A percentile compares a stretch with the other conserved stretches of the same genome.
These are phyloP conservation scores for Penicillium soppii DNA, from an alignment of 495 filamentous ascomycete genomes.

Conservation along the genomic window DNA sequence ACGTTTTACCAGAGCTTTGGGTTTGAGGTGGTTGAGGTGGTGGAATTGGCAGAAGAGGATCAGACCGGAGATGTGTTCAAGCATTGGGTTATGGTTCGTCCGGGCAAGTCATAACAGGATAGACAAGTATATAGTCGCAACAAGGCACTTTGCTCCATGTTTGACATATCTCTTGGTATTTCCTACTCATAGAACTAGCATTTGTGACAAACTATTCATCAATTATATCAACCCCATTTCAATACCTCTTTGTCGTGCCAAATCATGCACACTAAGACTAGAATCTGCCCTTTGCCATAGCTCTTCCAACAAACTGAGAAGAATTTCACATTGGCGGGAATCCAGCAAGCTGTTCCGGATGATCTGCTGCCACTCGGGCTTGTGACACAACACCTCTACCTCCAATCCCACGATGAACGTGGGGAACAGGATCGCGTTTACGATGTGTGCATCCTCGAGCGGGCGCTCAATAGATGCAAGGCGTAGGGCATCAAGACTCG, in stretches of 20 bases:
- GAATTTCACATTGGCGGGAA: conserved; percentile 15
- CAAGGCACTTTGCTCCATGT: too few relatives aligned
- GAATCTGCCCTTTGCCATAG: conserved; percentile 23
- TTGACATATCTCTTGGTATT: neutral
- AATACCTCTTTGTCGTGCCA: conserved; percentile 23
- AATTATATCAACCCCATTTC: conserved; percentile 32
- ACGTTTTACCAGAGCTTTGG: conserved; percentile 29
- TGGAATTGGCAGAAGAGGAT: conserved; percentile 19
- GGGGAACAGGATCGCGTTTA: conserved; percentile 32
- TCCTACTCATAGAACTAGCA: neutral
- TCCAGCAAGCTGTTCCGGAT: conserved; percentile 13
- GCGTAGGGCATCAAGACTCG: conserved; percentile 31
- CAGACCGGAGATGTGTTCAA: conserved; percentile 9
- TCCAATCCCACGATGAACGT: conserved; percentile 29
- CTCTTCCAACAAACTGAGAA: conserved; percentile 30
- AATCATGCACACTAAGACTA: conserved; percentile 18
- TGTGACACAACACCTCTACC: conserved; percentile 14
- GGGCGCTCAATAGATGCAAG: conserved; percentile 20
- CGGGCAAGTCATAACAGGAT: conserved; percentile 2
- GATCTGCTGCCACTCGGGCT: conserved; percentile 19
- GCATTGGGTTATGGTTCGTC: conserved; percentile 30
- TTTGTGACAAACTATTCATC: neutral
- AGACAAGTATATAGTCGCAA: neutral
- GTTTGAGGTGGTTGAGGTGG: conserved; percentile 22
- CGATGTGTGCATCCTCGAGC: conserved; percentile 19